Percentiles rank a stretch among this genome's conserved stretches.
These are phyloP conservation scores for Epicoccum nigrum DNA, from an alignment of 2,329 filamentous ascomycete species.

Conservation along the genomic window DNA sequence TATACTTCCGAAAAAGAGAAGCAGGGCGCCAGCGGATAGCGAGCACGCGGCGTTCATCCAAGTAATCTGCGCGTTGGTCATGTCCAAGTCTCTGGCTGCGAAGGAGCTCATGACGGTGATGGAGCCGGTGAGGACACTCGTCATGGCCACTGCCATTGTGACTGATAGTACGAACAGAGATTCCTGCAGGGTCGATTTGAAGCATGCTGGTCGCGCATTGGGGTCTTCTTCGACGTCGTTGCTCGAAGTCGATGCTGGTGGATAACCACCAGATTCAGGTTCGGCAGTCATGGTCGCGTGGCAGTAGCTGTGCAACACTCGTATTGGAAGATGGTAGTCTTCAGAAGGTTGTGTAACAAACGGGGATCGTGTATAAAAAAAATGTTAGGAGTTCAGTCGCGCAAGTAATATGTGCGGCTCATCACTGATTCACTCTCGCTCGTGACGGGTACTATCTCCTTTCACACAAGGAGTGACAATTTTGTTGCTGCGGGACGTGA, in stretches of 20 bases:
- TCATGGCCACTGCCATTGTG: conserved; percentile 70
- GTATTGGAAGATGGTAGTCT: not conserved
- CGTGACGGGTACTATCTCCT: too few relatives aligned
- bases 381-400: too few relatives aligned
- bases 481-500: too few relatives aligned
- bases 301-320: not conserved
- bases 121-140: conserved; percentile 64
- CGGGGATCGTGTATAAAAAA: too few relatives aligned
- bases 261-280: too few relatives aligned
- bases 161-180: conserved; percentile 69
- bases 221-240: conserved; percentile 35
- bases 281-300: conserved; percentile 21
- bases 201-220: conserved; percentile 61
- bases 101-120: conserved; percentile 67
- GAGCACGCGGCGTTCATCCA: conserved; percentile 70
- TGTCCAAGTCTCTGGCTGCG: conserved; percentile 64
- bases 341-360: too few relatives aligned
- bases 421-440: too few relatives aligned
- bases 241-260: conserved; percentile 26
- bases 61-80: conserved; percentile 70
- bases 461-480: too few relatives aligned
- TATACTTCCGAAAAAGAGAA: conserved; percentile 69
- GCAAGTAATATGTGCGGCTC: too few relatives aligned
- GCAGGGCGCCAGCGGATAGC: conserved; percentile 67
- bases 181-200: conserved; percentile 67